Base-by-base conservation (phyloP, 257 asterid species). In the Salvia rosmarinus region DNA sequence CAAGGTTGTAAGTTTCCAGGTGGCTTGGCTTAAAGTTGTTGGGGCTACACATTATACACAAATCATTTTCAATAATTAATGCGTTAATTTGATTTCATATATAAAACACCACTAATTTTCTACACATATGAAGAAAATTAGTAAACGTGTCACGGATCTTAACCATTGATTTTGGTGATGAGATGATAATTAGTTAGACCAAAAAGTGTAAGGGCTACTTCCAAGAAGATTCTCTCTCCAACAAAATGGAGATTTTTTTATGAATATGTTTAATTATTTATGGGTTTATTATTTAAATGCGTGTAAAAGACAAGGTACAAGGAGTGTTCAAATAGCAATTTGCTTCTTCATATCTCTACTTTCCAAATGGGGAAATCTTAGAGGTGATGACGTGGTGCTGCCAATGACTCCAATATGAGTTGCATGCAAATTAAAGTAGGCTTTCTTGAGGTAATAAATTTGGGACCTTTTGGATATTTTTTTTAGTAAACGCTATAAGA, bases 161-260 rank as follows among this genome's bases (percentile, higher is more conserved):
- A 35, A 19, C 72, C 68, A n/a, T 40, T 54, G 17, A 54, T 60
- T 9, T 34, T 42, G 2, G 37, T 6, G 72, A 77, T 77, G 57
- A 50, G 65, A 34, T 37, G 55, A 57, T 37, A 49, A 60, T 71
- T 56, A 25, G 30, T 55, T 64, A 69, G 64, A 34, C 21, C 44
- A 66, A 34, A 59, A 72, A 28, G 64, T 51, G 10, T 42, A 30
- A 5, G 40, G 40, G 35, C 30, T 12, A 40, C 55, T 73, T 76
- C 77, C 58, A 4, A 49, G 79, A 78, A 75, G 74, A 70, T 76
- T 75, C 79, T 64, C 78, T 43, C 30, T 25, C 30, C 30, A 55
- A 25, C 55, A 49, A 58, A 57, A 55, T 68, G 51, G 63, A 62
- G 66, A 51, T 34, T 50, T 63, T 62, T 16, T 25, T 25, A 9